Percentiles rank a stretch among this genome's conserved stretches.
Conservation (phyloP, 1,284 basidiomycete species). For the Tilletiopsis washingtonensis region DNA sequence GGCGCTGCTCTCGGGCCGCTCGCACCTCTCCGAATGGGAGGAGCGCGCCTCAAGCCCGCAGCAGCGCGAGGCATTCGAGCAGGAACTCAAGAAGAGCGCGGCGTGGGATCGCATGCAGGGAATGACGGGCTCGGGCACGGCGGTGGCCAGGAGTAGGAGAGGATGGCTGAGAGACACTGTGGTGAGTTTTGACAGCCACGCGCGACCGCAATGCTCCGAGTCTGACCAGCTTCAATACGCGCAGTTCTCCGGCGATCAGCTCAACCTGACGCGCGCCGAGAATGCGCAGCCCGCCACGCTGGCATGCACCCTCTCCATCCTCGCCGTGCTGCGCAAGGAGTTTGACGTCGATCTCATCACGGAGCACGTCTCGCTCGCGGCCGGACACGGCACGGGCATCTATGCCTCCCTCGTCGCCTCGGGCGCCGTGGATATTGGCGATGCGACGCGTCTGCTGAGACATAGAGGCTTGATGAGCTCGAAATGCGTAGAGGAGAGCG, state of each 20-base stretch:
- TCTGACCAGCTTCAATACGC: background rate
- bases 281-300: constrained; percentile 43
- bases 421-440: constrained; percentile 21
- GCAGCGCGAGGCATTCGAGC: constrained; percentile 33
- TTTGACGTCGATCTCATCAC: constrained; percentile 36
- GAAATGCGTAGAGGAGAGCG: constrained; percentile 25
- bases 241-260: constrained; percentile 39
- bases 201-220: background rate
- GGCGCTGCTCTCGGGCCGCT: constrained; percentile 16
- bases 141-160: constrained; percentile 13
- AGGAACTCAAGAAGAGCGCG: constrained; percentile 25
- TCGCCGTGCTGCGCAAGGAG: constrained; percentile 39
- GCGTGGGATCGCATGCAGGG: constrained; percentile 20
- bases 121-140: constrained; percentile 18
- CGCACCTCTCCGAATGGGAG: no score
- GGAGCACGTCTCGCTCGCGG: constrained; percentile 32
- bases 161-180: constrained; percentile 37
- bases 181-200: background rate
- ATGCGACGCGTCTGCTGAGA: constrained; percentile 36
- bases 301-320: constrained; percentile 36
- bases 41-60: constrained; percentile 1
- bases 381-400: constrained; percentile 42
- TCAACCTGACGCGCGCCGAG: constrained; percentile 39
- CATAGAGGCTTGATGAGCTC: constrained; percentile 36
- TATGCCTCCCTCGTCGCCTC: constrained; percentile 40